Base-by-base conservation (phyloP, 768 basidiomycete genomes). In the Cystofilobasidium ferigula region DNA sequence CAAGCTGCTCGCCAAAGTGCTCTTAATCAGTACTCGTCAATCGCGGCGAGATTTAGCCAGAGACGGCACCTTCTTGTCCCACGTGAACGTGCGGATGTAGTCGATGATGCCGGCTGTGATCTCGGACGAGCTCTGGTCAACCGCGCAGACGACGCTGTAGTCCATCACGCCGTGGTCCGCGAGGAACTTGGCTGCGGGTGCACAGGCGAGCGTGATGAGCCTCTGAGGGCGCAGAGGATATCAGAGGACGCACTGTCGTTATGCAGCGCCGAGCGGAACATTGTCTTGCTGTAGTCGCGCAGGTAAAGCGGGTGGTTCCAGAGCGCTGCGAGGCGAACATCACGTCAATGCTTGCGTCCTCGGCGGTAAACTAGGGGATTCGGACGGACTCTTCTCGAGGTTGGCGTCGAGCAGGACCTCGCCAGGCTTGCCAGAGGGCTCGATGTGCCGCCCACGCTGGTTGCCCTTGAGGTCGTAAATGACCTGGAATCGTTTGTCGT, bases 381-480 rank as follows among this genome's bases (percentile, higher is more conserved):
- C 12, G 32, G 10, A 34, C 34, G 26, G 70, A 91, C 93, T 82
- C 77, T 97, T 83, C 58, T 94, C 87, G 2, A 99, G 81, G 75
- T 99, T 99, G 78, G 97, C 95, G 72, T 99, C 95, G 28, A 99
- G 77, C 40, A 98, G 80, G 7, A 99, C 95, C 72, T 97, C 90
- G 71, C 95, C 94, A 71, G 86, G 86, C 72, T 86, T 80, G 26
- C 89, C 89, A 3, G 91, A 94, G 13, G 89, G 86, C 68, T 86
- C 88, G 9, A 95, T 92, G 71, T 89, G 88, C 0, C 95, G 85
- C 74, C 95, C 95, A 53, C 95, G 82, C 18, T 86, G 92, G 20
- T 92, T 97, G 20, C 95, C 95, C 74, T 99, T 99, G 48, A 99
- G 79, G 73, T 99, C 95, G 74, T 94, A 99, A 53, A 97, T 92